Percentiles rank a stretch among this genome's conserved stretches.
phyloP scores from a whole-genome alignment of 768 basidiomycete species.

The Suillus spraguei region DNA sequence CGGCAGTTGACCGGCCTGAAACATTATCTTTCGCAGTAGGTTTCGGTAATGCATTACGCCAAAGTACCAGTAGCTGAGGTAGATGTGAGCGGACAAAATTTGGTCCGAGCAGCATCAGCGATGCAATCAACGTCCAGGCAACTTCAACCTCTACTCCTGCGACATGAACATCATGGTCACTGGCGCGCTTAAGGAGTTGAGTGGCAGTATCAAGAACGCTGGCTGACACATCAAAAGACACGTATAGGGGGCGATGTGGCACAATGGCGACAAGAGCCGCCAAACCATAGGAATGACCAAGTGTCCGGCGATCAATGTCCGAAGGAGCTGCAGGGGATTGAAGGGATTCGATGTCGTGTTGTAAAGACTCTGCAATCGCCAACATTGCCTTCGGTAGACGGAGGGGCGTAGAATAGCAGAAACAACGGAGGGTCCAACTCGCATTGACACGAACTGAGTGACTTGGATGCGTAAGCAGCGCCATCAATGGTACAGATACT shows the following conservation, averaged over 20 bases:
- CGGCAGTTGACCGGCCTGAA: slow-evolving; percentile 64
- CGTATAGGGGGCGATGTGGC: slow-evolving; percentile 86
- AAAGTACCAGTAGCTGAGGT: slow-evolving; percentile 91
- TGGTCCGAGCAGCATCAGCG: slow-evolving; percentile 89
- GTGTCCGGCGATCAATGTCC: slow-evolving; percentile 69
- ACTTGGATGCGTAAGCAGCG: slow-evolving; percentile 84
- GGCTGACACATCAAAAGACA: slow-evolving; percentile 90
- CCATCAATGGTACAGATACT: slow-evolving; percentile 80
- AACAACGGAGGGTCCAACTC: slow-evolving; percentile 86
- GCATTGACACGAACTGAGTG: slow-evolving; percentile 87
- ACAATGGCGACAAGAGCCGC: slow-evolving; percentile 86
- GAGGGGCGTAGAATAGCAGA: slow-evolving; percentile 88
- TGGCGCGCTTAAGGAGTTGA: slow-evolving; percentile 85
- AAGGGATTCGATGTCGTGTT: slow-evolving; percentile 77
- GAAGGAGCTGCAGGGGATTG: slow-evolving; percentile 70
- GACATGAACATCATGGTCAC: slow-evolving; percentile 85
- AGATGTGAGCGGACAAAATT: slow-evolving; percentile 94
- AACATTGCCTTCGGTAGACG: slow-evolving; percentile 81
- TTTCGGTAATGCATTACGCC: slow-evolving; percentile 97
- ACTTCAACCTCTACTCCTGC: slow-evolving; percentile 88
- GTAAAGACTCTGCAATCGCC: slow-evolving; percentile 76
- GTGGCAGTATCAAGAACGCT: slow-evolving; percentile 92
- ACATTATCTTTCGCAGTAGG: slow-evolving; percentile 84
- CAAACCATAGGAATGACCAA: slow-evolving; percentile 91
- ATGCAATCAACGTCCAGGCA: slow-evolving; percentile 91